Percentiles rank a stretch among this genome's conserved stretches.
Evolutionary conservation across 2,329 filamentous ascomycete genomes (phyloP).

Genomic region (Hysterium pulicare): DNA sequence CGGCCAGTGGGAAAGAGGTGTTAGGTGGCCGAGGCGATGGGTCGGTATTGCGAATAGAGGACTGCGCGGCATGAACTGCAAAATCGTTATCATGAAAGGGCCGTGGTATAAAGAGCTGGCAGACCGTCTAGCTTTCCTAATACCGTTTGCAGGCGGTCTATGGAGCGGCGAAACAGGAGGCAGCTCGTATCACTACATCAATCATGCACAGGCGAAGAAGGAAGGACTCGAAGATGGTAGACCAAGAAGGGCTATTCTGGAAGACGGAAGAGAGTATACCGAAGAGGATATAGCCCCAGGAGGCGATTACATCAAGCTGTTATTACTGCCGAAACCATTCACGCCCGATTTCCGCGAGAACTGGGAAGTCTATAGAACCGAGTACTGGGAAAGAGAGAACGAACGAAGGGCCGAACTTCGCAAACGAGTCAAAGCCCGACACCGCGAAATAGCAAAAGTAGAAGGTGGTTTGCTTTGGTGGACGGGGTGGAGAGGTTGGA

Average conservation of each 20-base stretch:
- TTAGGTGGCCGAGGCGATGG: constrained; percentile 92
- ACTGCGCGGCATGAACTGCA: constrained; percentile 88
- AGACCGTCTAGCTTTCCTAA: constrained; percentile 70
- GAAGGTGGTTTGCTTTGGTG: constrained; percentile 80
- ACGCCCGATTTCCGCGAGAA: constrained; percentile 92
- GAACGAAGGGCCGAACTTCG: constrained; percentile 75
- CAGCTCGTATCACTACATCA: constrained; percentile 74
- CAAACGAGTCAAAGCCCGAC: constrained; percentile 64
- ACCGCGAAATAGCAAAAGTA: constrained; percentile 64
- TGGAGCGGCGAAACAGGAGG: constrained; percentile 50
- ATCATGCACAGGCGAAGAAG: constrained; percentile 48
- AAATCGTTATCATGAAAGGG: constrained; percentile 83
- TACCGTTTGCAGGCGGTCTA: constrained; percentile 60
- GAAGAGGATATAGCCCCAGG: constrained; percentile 90
- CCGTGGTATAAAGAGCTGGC: constrained; percentile 77
- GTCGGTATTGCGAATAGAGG: constrained; percentile 86
- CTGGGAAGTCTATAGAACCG: constrained; percentile 90
- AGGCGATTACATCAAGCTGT: constrained; percentile 85
- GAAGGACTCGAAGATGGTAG: constrained; percentile 21
- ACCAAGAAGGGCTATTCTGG: constrained; percentile 41
- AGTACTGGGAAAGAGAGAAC: constrained; percentile 98
- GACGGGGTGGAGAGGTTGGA: constrained; percentile 66
- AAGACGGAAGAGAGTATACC: constrained; percentile 60
- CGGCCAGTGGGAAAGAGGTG: constrained; percentile 92
- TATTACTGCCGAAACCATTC: constrained; percentile 91